Evolutionary conservation across 2,329 filamentous ascomycete species (phyloP).

Genomic region (Fusarium verrucosum): DNA sequence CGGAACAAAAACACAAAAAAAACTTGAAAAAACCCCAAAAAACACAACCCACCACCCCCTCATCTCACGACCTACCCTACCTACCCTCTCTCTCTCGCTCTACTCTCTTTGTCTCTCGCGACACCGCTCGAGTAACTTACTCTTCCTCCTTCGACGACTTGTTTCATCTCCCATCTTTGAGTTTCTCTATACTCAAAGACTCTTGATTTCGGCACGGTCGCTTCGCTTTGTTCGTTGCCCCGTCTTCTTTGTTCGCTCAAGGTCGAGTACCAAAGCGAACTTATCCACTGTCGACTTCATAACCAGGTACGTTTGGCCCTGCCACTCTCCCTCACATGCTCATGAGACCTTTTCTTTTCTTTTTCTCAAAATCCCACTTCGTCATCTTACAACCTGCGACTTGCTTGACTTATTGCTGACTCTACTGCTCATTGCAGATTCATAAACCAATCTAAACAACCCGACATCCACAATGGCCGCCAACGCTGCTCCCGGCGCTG

Average conservation of each 20-base stretch:
- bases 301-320: conserved; percentile 32
- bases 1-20: conserved; percentile 67
- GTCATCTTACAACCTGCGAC: conserved; percentile 5
- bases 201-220: conserved; percentile 34
- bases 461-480: conserved; percentile 65
- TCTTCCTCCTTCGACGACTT: conserved; percentile 27
- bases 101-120: conserved; percentile 43
- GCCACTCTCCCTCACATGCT: conserved; percentile 17
- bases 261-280: conserved; percentile 43
- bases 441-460: conserved; percentile 24
- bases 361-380: background rate
- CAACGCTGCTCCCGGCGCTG: conserved; percentile 67
- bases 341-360: conserved; percentile 7
- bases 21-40: conserved; percentile 66
- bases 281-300: conserved; percentile 34
- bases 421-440: conserved; percentile 25
- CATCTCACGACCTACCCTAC: conserved; percentile 25
- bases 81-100: too few species aligned
- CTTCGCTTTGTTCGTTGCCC: conserved; percentile 46
- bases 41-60: conserved; percentile 48
- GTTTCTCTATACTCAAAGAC: conserved; percentile 40
- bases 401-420: conserved; percentile 32
- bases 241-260: conserved; percentile 44
- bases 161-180: conserved; percentile 37
- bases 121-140: conserved; percentile 45